phyloP scores from a whole-genome alignment of 306 rosid genomes.

The Canavalia gladiata region DNA sequence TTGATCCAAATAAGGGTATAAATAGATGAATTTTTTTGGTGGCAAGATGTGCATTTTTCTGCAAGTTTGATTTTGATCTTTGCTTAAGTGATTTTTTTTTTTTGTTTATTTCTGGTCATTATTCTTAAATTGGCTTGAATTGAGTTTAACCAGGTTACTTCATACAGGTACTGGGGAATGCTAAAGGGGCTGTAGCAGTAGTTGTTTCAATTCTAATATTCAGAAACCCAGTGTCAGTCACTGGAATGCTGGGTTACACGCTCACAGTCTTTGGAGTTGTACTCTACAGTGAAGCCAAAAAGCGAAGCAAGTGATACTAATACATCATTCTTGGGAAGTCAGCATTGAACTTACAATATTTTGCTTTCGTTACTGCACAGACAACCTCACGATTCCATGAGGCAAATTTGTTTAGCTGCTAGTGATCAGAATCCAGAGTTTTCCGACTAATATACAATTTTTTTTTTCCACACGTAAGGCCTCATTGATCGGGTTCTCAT shows the following conservation, averaged over 20 bases:
- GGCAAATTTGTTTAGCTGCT: conserved; percentile 55
- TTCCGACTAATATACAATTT: conserved; percentile 58
- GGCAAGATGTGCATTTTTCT: not conserved
- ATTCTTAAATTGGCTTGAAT: conserved; percentile 10
- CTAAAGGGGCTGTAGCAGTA: conserved; percentile 98
- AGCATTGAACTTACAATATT: conserved; percentile 49
- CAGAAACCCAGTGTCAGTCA: conserved; percentile 94
- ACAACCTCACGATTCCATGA: conserved; percentile 50
- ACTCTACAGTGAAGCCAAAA: conserved; percentile 96
- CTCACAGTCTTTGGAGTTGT: conserved; percentile 94
- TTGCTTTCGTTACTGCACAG: conserved; percentile 52
- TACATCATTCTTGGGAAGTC: conserved; percentile 46
- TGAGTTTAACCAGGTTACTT: conserved; percentile 42
- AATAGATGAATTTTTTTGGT: not conserved
- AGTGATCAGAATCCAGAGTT: conserved; percentile 52
- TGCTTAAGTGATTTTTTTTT: not conserved
- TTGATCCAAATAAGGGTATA: not conserved
- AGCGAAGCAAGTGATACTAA: conserved; percentile 81
- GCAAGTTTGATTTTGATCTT: conserved; percentile 1
- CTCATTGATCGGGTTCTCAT: conserved; percentile 58
- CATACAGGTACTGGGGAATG: conserved; percentile 96
- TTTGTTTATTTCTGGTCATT: not conserved
- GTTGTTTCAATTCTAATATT: conserved; percentile 95
- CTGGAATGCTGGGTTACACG: conserved; percentile 96
- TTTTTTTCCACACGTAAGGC: conserved; percentile 56